These are phyloP conservation scores for Lentinula sp. DNA, from an alignment of 768 basidiomycete genomes.

Conservation along the genomic window DNA sequence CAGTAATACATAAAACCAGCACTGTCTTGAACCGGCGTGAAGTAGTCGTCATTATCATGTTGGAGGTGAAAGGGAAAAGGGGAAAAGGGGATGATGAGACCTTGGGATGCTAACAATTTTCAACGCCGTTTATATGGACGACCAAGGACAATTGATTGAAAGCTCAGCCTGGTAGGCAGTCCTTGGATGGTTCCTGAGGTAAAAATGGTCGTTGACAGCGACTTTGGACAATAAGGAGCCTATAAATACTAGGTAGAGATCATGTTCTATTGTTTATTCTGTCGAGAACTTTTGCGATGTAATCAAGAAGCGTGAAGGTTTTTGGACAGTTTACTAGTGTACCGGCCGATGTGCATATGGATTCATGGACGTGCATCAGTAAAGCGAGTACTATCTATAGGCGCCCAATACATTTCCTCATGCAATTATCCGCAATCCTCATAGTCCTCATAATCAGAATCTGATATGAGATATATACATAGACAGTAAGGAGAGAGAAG, in stretches of 20 bases:
- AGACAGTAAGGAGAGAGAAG: too few relatives aligned
- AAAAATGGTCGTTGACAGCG: background rate
- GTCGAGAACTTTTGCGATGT: background rate
- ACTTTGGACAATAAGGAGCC: conserved; percentile 1
- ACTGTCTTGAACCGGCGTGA: background rate
- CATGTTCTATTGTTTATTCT: background rate
- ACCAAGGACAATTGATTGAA: background rate
- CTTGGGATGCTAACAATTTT: background rate
- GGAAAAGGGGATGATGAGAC: background rate
- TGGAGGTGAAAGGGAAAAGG: background rate
- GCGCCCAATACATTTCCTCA: background rate
- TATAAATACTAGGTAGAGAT: background rate
- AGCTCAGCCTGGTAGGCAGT: background rate
- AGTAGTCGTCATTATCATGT: background rate
- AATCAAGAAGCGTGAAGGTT: background rate
- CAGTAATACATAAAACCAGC: background rate
- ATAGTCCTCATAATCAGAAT: background rate
- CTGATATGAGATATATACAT: background rate
- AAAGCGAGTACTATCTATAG: background rate
- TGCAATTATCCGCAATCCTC: background rate
- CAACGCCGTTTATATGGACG: background rate
- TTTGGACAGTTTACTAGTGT: background rate
- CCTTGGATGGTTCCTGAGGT: conserved; percentile 3
- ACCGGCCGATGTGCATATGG: background rate
- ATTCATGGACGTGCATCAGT: background rate